These are phyloP conservation scores for Diaporthe citrichinensis DNA, from an alignment of 2,329 filamentous ascomycete species.

Conservation along the genomic window DNA sequence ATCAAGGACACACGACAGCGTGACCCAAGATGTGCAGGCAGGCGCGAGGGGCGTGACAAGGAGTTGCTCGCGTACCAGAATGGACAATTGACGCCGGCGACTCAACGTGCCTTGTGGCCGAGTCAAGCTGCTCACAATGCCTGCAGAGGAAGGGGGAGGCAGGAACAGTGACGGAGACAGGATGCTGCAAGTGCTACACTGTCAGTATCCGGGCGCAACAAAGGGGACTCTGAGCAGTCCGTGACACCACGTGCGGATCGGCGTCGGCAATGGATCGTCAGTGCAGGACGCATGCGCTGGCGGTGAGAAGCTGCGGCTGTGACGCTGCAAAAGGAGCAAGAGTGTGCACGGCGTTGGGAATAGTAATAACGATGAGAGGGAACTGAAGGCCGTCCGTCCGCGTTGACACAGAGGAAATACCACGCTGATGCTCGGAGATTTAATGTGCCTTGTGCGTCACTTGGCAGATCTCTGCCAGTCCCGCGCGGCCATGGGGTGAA, in stretches of 20 bases:
- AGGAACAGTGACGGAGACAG: background rate
- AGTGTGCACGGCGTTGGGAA: background rate
- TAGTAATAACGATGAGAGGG: conserved; percentile 3
- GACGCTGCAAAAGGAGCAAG: conserved; percentile 25
- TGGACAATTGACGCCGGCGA: conserved; percentile 6
- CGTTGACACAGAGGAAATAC: conserved; percentile 23
- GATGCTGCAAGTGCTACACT: conserved; percentile 17
- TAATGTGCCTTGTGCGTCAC: conserved; percentile 40
- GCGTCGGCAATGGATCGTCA: conserved; percentile 33
- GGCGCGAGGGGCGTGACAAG: conserved; percentile 14
- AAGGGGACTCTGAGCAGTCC: conserved; percentile 1
- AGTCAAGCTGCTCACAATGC: conserved; percentile 18
- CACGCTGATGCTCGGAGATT: conserved; percentile 39
- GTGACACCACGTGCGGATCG: conserved; percentile 33
- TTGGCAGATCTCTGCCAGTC: conserved; percentile 34
- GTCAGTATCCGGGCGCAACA: conserved; percentile 33
- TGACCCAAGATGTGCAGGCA: conserved; percentile 1
- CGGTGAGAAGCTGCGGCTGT: conserved; percentile 13
- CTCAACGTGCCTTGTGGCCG: background rate
- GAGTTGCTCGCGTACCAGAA: conserved; percentile 6
- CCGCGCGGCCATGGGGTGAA: conserved; percentile 20
- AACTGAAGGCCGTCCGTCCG: background rate
- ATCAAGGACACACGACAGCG: conserved; percentile 9
- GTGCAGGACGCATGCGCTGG: conserved; percentile 35
- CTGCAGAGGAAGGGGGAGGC: background rate